Conservation (phyloP, 2,329 filamentous ascomycete genomes). For the Fonsecaea nubica region DNA sequence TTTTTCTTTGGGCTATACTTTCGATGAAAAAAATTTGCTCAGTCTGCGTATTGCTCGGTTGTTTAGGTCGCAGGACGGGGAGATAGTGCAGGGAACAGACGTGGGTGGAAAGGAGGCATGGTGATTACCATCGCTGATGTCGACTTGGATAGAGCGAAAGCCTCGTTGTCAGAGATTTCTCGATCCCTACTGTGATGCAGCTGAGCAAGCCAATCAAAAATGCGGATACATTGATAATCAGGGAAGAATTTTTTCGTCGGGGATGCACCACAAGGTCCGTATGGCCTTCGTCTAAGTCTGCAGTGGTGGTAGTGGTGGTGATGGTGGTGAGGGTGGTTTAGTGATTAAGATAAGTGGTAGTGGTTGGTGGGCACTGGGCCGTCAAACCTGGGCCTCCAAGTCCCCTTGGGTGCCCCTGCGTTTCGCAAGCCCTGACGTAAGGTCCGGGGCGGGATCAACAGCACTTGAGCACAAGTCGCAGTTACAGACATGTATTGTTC, state of each 20-base stretch:
- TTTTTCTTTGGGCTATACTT: slow-evolving; percentile 9
- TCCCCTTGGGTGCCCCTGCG: background rate
- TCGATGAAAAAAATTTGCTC: background rate
- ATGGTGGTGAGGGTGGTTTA: background rate
- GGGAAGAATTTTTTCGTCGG: background rate
- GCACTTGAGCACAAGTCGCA: background rate
- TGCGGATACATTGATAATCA: background rate
- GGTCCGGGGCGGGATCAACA: background rate
- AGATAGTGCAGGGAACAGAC: background rate
- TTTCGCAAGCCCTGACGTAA: background rate
- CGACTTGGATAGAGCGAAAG: background rate
- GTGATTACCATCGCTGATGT: background rate
- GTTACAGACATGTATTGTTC: slow-evolving; percentile 1
- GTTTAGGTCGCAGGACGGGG: background rate
- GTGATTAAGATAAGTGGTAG: no score
- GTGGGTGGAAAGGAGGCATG: background rate
- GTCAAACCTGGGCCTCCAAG: background rate
- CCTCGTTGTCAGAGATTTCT: background rate
- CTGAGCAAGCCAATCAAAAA: slow-evolving; percentile 2
- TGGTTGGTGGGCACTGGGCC: no score
- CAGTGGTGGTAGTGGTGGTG: background rate
- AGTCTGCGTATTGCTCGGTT: background rate
- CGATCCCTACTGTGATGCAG: background rate
- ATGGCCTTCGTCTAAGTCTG: background rate
- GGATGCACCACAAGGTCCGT: background rate